These are phyloP conservation scores for Westerdykella ornata DNA, from an alignment of 2,329 filamentous ascomycete genomes.

Conservation along the genomic window DNA sequence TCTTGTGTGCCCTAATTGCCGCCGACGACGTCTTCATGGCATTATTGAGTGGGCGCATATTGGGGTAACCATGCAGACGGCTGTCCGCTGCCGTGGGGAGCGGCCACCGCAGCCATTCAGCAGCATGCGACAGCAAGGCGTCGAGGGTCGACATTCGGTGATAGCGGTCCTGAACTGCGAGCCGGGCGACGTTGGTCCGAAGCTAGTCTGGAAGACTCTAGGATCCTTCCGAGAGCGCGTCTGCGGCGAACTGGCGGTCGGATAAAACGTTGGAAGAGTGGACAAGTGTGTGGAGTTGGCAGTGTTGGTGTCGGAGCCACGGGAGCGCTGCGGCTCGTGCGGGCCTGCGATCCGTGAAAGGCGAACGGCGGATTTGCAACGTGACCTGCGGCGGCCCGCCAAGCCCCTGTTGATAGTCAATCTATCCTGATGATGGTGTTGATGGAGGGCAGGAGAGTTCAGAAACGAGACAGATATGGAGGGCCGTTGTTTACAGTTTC, in stretches of 20 bases:
- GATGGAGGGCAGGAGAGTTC: background rate
- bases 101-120: conserved; percentile 20
- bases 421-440: conserved; percentile 10
- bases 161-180: conserved; percentile 32
- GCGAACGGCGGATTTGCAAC: conserved; percentile 11
- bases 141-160: conserved; percentile 16
- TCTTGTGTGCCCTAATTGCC: conserved; percentile 14
- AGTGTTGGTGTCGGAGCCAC: conserved; percentile 24
- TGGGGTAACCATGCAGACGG: conserved; percentile 16
- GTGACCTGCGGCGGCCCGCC: conserved; percentile 21
- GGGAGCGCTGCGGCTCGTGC: conserved; percentile 21
- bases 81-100: conserved; percentile 16
- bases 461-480: conserved; percentile 1
- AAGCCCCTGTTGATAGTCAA: conserved; percentile 15
- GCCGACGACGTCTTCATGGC: conserved; percentile 13
- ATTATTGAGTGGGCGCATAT: conserved; percentile 16
- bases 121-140: conserved; percentile 2
- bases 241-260: conserved; percentile 23
- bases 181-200: conserved; percentile 18
- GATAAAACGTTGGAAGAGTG: conserved; percentile 29
- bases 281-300: conserved; percentile 10
- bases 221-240: conserved; percentile 2
- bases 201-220: conserved; percentile 22
- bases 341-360: conserved; percentile 22
- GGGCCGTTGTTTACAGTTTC: background rate